Base-by-base conservation (phyloP, 768 basidiomycete species). In the Thelephora ganbajun region DNA sequence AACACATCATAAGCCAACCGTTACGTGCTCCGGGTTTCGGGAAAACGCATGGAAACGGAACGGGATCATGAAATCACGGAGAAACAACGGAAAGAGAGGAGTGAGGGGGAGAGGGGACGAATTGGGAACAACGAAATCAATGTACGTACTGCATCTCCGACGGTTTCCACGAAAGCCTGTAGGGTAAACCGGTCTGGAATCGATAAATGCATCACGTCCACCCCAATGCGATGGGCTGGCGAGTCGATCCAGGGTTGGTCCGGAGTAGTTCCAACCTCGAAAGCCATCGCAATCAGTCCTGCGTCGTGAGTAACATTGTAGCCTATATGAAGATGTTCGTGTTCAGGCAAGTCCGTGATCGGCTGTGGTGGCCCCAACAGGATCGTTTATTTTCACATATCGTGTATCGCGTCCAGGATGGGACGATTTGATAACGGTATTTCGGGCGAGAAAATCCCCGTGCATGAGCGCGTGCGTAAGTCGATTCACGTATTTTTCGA, bases 241-340 rank as follows among this genome's bases (percentile, higher is more conserved):
- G 76, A 75, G 16, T 74, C 73, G 51, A 74, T 74, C 44, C 63
- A 52, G 3, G 59, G 48, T 13, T 57, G 53, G 5, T 33, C 55
- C 26, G 26, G 26, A 9, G 26, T 30, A 7, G 39, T 18, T 37
- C 69, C 70, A 7, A 57, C 60, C 20, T 63, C 66, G 53, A 66
- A 71, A 3, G 73, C 81, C 73, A 92, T 77, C 12, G 74, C 83
- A 48, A 91, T 67, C 20, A 84, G 57, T 2, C 70, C 72, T 55
- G 79, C 81, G 60, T 92, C 89, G 58, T 92, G 88, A 18, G 87
- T 77, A 46, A 91, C 69, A 59, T 91, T 92, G 67, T 75, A 91
- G 0, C 72, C 83, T 37, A 91, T 69, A 2, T 76, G 26, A 9
- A 30, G 26, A 4, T 30, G 26, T 9, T 30, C 26, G 26, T 30